phyloP scores from a whole-genome alignment of 495 filamentous ascomycete genomes.

The Tuber melanosporum region DNA sequence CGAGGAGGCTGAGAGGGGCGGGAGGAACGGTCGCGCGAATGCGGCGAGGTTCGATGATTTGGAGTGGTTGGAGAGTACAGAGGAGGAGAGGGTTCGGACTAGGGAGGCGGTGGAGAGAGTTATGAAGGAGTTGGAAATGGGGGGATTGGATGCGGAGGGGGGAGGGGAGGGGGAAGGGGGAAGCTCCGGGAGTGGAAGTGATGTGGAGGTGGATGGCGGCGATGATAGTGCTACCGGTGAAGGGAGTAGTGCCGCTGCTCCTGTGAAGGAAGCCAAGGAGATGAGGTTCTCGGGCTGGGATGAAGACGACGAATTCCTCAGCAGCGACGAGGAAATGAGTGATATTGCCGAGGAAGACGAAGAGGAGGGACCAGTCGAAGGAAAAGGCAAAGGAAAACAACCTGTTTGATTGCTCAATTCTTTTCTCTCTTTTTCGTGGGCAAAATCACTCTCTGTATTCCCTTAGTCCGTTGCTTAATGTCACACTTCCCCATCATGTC shows the following conservation, averaged over 20 bases:
- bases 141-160: conserved; percentile 45
- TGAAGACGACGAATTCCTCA: conserved; percentile 88
- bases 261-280: conserved; percentile 46
- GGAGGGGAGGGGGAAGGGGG: conserved; percentile 53
- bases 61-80: conserved; percentile 89
- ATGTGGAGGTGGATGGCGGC: conserved; percentile 47
- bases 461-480: background rate
- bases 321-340: conserved; percentile 54
- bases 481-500: background rate
- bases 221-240: conserved; percentile 21
- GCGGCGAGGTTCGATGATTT: conserved; percentile 71
- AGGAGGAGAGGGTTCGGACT: conserved; percentile 73
- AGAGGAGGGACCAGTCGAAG: conserved; percentile 17
- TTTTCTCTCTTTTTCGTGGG: background rate
- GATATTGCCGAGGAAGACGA: conserved; percentile 32
- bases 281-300: conserved; percentile 67
- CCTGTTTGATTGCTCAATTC: conserved; percentile 22
- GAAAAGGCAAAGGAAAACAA: conserved; percentile 37
- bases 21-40: conserved; percentile 55
- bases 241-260: conserved; percentile 22
- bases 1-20: conserved; percentile 68
- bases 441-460: background rate
- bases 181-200: conserved; percentile 50
- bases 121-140: conserved; percentile 56
- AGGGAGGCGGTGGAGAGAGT: conserved; percentile 73